Conservation (phyloP, 345 rosid species). For the Eutrema yunnanense region DNA sequence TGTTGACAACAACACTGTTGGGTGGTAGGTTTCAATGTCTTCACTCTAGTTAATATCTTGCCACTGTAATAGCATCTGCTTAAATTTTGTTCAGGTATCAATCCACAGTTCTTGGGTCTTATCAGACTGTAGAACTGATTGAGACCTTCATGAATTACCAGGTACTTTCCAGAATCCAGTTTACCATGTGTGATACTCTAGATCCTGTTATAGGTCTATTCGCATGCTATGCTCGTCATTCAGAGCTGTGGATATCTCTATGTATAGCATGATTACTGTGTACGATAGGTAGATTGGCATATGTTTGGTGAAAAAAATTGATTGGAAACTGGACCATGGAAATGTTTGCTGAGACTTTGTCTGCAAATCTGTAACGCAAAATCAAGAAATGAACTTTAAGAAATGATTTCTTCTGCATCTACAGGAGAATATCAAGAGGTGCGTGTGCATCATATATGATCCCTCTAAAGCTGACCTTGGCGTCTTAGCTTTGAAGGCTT, state of each 20-base stretch:
- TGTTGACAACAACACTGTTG: conserved; percentile 97
- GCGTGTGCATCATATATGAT: conserved; percentile 96
- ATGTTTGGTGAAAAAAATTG: background rate
- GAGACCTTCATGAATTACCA: conserved; percentile 99
- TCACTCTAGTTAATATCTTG: background rate
- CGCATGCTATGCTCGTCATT: background rate
- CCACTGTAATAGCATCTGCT: background rate
- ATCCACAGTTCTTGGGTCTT: conserved; percentile 85
- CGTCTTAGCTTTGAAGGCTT: conserved; percentile 87
- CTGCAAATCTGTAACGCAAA: background rate
- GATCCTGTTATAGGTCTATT: background rate
- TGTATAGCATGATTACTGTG: background rate
- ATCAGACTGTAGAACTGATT: conserved; percentile 88
- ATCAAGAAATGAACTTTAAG: background rate
- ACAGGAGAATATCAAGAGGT: conserved; percentile 92
- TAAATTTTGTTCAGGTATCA: conserved; percentile 65
- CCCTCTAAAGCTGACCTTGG: conserved; percentile 93
- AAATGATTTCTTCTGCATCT: background rate
- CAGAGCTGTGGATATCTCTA: background rate
- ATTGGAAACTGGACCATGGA: background rate
- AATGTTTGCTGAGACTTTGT: background rate
- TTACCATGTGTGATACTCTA: background rate
- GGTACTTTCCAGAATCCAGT: conserved; percentile 35
- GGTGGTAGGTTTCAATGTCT: conserved; percentile 50
- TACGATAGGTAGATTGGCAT: background rate